Percentiles rank a stretch among this genome's conserved stretches.
phyloP scores from a whole-genome alignment of 495 filamentous ascomycete genomes.

The Penicillium bialowiezense region DNA sequence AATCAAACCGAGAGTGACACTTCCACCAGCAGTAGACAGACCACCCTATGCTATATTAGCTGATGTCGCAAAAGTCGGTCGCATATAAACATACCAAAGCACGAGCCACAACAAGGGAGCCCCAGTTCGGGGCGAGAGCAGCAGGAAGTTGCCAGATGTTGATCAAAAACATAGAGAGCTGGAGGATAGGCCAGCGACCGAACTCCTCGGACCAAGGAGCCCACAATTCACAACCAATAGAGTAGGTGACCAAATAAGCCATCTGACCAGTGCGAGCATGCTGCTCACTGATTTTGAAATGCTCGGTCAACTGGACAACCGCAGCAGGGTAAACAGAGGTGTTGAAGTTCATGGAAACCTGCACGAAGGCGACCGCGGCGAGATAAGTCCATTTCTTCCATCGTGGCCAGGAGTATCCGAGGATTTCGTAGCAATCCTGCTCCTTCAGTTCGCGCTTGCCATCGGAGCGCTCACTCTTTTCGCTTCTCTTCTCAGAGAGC shows the following conservation, averaged over 20 bases:
- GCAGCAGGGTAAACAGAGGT: slow-evolving; percentile 37
- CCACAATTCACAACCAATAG: slow-evolving; percentile 78
- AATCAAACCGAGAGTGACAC: slow-evolving; percentile 75
- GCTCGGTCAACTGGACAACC: slow-evolving; percentile 53
- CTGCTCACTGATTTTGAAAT: slow-evolving; percentile 61
- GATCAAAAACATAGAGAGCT: slow-evolving; percentile 65
- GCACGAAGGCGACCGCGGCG: slow-evolving; percentile 65
- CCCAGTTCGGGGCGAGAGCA: slow-evolving; percentile 66
- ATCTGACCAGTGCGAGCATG: slow-evolving; percentile 62
- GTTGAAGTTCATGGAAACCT: slow-evolving; percentile 77
- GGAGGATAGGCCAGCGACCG: slow-evolving; percentile 67
- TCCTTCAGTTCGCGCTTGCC: slow-evolving; percentile 61
- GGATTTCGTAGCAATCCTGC: slow-evolving; percentile 59
- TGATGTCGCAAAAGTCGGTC: background rate
- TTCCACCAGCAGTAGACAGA: slow-evolving; percentile 67
- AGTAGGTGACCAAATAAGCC: slow-evolving; percentile 69
- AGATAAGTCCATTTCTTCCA: slow-evolving; percentile 78
- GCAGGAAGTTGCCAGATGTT: slow-evolving; percentile 73
- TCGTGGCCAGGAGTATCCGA: slow-evolving; percentile 59
- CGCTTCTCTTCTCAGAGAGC: background rate
- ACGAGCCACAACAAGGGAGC: slow-evolving; percentile 59
- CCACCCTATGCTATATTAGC: slow-evolving; percentile 24
- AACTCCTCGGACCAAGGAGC: slow-evolving; percentile 78
- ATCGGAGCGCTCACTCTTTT: slow-evolving; percentile 17
- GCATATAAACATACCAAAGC: slow-evolving; percentile 42